Conservation (phyloP, 192 early-diverging fungal species). For the Backusella westeae region DNA sequence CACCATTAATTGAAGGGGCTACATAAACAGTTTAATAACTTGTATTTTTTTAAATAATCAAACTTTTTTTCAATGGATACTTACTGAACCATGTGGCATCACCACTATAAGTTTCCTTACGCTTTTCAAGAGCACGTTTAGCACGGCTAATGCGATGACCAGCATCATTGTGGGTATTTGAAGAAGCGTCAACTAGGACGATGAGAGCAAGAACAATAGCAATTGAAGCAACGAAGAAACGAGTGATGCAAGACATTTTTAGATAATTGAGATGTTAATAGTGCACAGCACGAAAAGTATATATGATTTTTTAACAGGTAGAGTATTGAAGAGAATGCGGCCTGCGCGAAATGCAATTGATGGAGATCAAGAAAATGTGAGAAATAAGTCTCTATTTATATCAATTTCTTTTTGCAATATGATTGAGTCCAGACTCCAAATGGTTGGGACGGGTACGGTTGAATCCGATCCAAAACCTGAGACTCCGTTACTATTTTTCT, state of each 20-base stretch:
- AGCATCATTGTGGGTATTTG: not conserved
- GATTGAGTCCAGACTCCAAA: not conserved
- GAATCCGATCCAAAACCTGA: not conserved
- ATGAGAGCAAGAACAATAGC: constrained; percentile 11
- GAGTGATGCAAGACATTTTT: not conserved
- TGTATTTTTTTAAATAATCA: too few species aligned
- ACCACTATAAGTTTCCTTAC: constrained; percentile 23
- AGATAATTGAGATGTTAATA: not conserved
- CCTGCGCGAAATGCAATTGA: not conserved
- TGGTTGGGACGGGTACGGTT: not conserved
- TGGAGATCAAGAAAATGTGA: not conserved
- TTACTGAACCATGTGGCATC: constrained; percentile 42
- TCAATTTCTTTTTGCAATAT: not conserved
- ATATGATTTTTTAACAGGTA: not conserved
- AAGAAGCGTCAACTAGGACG: constrained; percentile 7
- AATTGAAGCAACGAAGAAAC: constrained; percentile 11
- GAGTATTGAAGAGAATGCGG: not conserved
- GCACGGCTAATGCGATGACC: constrained; percentile 4
- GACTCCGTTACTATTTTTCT: not conserved
- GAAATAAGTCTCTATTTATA: not conserved
- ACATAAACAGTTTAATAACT: not conserved
- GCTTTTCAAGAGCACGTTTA: constrained; percentile 15
- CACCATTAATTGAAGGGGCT: constrained; percentile 22
- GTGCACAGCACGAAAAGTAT: not conserved
- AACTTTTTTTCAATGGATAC: not conserved